Conservation (phyloP, 305 asterid genomes). For the Petunia hybrid region DNA sequence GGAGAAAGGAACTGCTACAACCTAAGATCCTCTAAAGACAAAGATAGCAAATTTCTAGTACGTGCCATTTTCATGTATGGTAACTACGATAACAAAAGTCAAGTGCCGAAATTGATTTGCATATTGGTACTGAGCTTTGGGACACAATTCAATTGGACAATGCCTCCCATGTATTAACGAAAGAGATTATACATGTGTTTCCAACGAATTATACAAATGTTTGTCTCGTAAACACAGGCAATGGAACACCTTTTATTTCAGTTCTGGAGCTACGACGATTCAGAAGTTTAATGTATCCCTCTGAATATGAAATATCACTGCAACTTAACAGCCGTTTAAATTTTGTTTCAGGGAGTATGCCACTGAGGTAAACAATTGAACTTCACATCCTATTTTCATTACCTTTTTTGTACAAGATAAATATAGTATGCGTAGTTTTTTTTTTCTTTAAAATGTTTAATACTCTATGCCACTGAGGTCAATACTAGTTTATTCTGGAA, state of each 20-base stretch:
- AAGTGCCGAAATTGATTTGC: constrained; percentile 23
- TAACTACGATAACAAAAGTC: neutral
- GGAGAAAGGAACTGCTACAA: constrained; percentile 32
- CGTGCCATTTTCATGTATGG: constrained; percentile 25
- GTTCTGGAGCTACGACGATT: constrained; percentile 13
- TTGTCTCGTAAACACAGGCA: constrained; percentile 28
- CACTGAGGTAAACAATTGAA: neutral
- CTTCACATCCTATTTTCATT: too few relatives aligned
- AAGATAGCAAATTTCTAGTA: neutral
- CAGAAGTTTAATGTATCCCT: neutral
- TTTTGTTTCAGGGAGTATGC: neutral
- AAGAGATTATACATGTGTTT: constrained; percentile 10
- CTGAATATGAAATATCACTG: neutral
- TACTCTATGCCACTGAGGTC: neutral
- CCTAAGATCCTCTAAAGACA: constrained; percentile 11
- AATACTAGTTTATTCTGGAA: neutral
- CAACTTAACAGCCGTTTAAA: neutral
- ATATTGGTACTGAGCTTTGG: constrained; percentile 32
- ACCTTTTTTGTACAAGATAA: too few relatives aligned
- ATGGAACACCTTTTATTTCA: constrained; percentile 25
- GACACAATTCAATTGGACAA: neutral
- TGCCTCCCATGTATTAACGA: neutral
- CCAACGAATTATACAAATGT: neutral
- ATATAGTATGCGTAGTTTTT: neutral
- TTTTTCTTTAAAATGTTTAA: neutral